Evolutionary conservation across 2,329 filamentous ascomycete genomes (phyloP), one percentile per base, ranked within the genome.

Genomic region (Teratosphaeria epicoccoides): DNA sequence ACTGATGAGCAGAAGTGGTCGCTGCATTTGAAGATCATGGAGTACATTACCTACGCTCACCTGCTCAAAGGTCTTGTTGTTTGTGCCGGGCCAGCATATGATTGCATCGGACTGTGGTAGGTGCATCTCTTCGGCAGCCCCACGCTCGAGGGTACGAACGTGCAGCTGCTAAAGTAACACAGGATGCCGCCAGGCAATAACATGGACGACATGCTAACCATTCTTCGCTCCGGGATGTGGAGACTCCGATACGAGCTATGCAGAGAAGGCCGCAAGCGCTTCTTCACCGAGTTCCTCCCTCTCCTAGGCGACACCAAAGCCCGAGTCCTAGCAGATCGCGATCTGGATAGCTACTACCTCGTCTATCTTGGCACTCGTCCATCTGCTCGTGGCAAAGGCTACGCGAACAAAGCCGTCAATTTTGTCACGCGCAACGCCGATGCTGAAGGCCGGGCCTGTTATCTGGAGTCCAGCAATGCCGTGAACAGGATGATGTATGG

Each of bases 311-410:
- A 82, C 59, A 84, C 84, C 63, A 90, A 90, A 73, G 72, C 76
- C 55, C 75, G 80, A 55, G 76, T 86, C 55, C 78, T 93, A 68
- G 24, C 29, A 10, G 74, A 78, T 37, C 77, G 81, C 48, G 83
- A 88, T 64, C 67, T 74, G 59, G 75, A 85, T 55, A 82, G 79
- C 64, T 93, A 87, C 77, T 93, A 93, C 67, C 81, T 94, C 50
- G 85, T 89, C 46, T 93, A 91, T 68, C 75, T 94, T 55, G 88
- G 87, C 56, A 89, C 85, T 48, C 85, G 83, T 67, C 81, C 84
- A 28, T 76, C 74, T 55, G 81, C 83, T 4, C 80, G 84, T 55
- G 81, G 86, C 46, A 83, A 83, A 60, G 87, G 88, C 10, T 87
- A 87, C 67, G 85, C 82, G 14, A 76, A 76, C 59, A 83, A 81